These are phyloP conservation scores for Nyctanthes arbortristis DNA, from an alignment of 257 asterid genomes.

Conservation along the genomic window DNA sequence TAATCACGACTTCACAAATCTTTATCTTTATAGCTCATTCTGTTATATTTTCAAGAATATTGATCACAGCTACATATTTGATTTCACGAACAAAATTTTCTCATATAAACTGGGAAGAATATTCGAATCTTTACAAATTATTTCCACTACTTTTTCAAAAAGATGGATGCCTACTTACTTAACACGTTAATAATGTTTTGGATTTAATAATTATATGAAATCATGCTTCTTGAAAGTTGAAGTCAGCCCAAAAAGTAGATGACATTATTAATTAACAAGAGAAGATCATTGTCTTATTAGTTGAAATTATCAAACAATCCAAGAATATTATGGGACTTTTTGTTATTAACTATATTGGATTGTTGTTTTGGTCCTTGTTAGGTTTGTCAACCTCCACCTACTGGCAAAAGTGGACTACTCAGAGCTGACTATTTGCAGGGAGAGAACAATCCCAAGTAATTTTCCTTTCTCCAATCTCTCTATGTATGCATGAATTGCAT, in stretches of 20 bases:
- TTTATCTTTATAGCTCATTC: background rate
- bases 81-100: too few relatives aligned
- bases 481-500: background rate
- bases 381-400: conserved; percentile 88
- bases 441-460: conserved; percentile 73
- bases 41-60: background rate
- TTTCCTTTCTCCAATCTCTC: background rate
- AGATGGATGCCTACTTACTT: too few relatives aligned
- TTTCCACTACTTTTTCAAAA: too few relatives aligned
- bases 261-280: background rate
- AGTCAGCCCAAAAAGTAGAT: background rate
- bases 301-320: background rate
- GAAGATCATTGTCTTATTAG: background rate
- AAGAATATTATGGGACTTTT: background rate
- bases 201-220: too few relatives aligned
- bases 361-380: conserved; percentile 33
- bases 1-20: background rate
- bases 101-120: too few relatives aligned
- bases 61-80: background rate
- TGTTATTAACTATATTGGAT: conserved; percentile 12
- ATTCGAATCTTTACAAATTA: too few relatives aligned
- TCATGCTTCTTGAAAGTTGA: background rate
- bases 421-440: conserved; percentile 66
- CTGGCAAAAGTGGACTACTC: conserved; percentile 87
- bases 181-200: too few relatives aligned